Evolutionary conservation across 257 asterid species (phyloP).

Genomic region (Fraxinus americana): DNA sequence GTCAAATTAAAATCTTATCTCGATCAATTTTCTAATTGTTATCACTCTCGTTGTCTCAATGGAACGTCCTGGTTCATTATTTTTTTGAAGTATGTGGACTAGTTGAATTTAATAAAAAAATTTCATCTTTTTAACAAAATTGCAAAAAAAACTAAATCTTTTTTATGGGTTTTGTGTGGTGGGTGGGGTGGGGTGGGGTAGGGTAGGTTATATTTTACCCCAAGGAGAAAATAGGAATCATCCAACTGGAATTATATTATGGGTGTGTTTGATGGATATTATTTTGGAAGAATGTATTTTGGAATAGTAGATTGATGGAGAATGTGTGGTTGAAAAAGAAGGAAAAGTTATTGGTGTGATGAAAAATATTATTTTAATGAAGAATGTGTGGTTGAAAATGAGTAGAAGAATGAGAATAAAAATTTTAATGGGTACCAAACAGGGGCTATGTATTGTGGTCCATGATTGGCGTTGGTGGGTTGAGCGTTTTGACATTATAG

Average conservation of each 20-base stretch:
- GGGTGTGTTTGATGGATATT: no score
- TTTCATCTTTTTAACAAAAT: not conserved
- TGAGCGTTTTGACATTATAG: conserved; percentile 31
- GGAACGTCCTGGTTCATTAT: not conserved
- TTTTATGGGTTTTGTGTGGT: no score
- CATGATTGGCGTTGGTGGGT: conserved; percentile 41
- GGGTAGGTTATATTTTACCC: not conserved
- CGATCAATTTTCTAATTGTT: not conserved
- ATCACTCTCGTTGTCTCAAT: not conserved
- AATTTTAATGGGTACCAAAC: no score
- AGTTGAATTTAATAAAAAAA: not conserved
- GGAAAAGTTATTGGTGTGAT: no score
- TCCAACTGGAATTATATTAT: not conserved
- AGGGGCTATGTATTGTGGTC: not conserved
- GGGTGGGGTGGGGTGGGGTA: not conserved
- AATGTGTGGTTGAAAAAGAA: no score
- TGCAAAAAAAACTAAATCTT: not conserved
- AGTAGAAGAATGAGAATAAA: no score
- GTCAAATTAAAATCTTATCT: not conserved
- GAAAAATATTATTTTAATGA: no score
- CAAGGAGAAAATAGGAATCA: not conserved
- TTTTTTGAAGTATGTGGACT: not conserved
- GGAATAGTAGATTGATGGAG: no score
- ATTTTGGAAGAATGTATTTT: no score
- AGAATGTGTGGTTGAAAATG: no score